These are phyloP conservation scores for Fraxinus ornus DNA, from an alignment of 305 asterid genomes.

Conservation along the genomic window DNA sequence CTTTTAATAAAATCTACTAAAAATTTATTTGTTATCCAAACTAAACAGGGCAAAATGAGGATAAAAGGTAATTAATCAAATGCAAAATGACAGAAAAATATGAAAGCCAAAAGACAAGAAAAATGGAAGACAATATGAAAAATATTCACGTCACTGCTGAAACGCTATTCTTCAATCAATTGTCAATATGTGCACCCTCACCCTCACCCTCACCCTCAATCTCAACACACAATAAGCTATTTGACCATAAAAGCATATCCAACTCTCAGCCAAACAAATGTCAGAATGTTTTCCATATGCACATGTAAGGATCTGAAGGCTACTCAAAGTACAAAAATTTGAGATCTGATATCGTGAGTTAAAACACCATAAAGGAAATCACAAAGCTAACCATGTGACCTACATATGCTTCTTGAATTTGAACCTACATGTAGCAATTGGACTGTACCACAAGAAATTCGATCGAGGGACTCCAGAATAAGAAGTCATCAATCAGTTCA, in stretches of 20 bases:
- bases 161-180: neutral
- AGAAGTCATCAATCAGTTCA: slow-evolving; percentile 68
- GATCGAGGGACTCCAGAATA: slow-evolving; percentile 22
- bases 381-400: neutral
- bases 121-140: neutral
- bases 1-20: neutral
- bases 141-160: neutral
- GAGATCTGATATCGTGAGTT: neutral
- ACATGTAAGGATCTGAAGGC: neutral
- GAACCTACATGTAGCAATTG: neutral
- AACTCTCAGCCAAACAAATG: neutral
- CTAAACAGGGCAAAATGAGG: neutral
- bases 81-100: neutral
- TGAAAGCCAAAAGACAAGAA: neutral
- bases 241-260: neutral
- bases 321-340: neutral
- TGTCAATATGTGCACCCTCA: neutral
- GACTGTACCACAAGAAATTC: neutral
- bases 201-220: neutral
- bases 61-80: neutral
- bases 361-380: neutral
- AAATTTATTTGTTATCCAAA: neutral
- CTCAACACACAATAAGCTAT: neutral
- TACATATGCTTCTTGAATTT: neutral
- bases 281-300: neutral